Evolutionary conservation across 116 monocot species (phyloP), one percentile per base, ranked within the genome.

Genomic region (Dioscorea cayenensis): DNA sequence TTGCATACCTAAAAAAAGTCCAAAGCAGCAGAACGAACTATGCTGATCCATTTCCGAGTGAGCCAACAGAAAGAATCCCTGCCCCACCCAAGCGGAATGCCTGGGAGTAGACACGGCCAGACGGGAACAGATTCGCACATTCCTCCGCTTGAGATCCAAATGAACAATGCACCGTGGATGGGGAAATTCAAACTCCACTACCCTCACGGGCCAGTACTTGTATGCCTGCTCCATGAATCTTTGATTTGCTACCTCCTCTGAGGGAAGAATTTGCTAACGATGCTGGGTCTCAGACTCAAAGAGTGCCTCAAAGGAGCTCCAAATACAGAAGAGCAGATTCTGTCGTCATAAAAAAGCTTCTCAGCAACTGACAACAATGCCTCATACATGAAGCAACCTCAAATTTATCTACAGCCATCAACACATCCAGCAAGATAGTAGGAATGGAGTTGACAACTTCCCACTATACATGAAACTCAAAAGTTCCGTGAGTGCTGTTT

Each of bases 361-460:
- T 78, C 25, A 95, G 76, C 74, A 91, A 66, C 76, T 91, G 81
- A 60, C 95, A 89, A 71, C 95, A 95, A 77, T 91, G 72, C 60
- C 91, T 86, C 89, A 95, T 89, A 70, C 95, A 95, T 38, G 91
- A 95, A 72, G 85, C 84, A 68, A 95, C 95, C 68, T 91, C 95
- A 78, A 95, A 95, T 63, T 95, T 95, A 73, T 95, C 95, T 17
- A 91, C 95, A 23, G 89, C 95, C 91, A 95, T 89, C 50, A 95
- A 65, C 51, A 95, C 84, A 74, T 95, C 91, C 14, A 95, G 68
- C 16, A 95, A 59, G 17, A 75, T 76, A 17, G 85, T 65, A 10
- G 91, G 77, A 19, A 74, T 48, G 52, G 80, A 27, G 77, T 87
- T 11, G 84, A 80, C 27, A 95, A 64, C 75, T 95, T 95, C 14